Conservation (phyloP, 2,329 filamentous ascomycete species). For the Mollisia scopiformis region DNA sequence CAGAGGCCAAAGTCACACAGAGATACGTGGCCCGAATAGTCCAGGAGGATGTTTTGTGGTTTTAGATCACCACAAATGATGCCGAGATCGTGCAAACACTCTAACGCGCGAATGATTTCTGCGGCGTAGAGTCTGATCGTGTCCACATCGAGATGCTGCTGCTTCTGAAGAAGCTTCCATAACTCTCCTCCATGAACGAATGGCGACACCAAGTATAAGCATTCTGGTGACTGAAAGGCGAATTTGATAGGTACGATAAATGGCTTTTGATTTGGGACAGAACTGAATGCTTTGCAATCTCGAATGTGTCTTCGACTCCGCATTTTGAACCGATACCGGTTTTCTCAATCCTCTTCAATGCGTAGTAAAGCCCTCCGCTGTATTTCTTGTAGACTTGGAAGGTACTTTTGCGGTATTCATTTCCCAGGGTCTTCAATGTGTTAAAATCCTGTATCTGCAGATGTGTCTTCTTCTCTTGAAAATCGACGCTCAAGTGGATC, state of each 20-base stretch:
- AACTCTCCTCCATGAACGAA: slow-evolving; percentile 96
- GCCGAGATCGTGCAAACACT: slow-evolving; percentile 94
- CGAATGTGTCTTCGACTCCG: slow-evolving; percentile 87
- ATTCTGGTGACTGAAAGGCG: slow-evolving; percentile 95
- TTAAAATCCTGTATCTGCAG: slow-evolving; percentile 92
- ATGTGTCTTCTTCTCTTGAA: slow-evolving; percentile 81
- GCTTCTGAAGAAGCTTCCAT: slow-evolving; percentile 92
- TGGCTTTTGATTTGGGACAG: slow-evolving; percentile 97
- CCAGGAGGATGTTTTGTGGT: slow-evolving; percentile 84
- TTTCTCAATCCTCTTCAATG: slow-evolving; percentile 94
- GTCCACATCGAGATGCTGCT: slow-evolving; percentile 95
- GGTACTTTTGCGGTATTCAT: slow-evolving; percentile 82
- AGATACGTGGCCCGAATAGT: slow-evolving; percentile 94
- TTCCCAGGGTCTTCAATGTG: slow-evolving; percentile 91
- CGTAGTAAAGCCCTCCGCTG: slow-evolving; percentile 84
- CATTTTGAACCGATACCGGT: slow-evolving; percentile 88
- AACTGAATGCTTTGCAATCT: no score
- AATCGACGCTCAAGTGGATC: slow-evolving; percentile 72
- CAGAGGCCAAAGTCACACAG: slow-evolving; percentile 97
- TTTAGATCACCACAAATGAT: slow-evolving; percentile 97
- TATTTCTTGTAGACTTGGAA: slow-evolving; percentile 98
- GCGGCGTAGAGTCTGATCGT: slow-evolving; percentile 92
- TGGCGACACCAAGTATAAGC: slow-evolving; percentile 90
- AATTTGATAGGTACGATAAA: slow-evolving; percentile 98
- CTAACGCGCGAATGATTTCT: slow-evolving; percentile 86